These are phyloP conservation scores for Elaeis guineensis DNA, from an alignment of 176 grass and related monocot species.

Conservation along the genomic window DNA sequence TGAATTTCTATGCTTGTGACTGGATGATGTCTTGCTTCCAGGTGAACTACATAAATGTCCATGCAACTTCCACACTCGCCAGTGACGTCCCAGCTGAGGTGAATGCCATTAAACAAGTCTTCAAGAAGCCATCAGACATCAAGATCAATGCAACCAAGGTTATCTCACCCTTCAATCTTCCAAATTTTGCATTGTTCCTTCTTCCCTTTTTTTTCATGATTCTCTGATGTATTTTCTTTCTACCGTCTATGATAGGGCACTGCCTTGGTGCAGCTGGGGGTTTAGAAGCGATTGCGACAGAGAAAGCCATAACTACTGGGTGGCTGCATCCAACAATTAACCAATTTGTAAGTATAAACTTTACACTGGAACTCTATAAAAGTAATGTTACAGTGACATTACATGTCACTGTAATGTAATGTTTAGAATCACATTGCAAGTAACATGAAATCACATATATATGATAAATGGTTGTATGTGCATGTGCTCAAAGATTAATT, in stretches of 20 bases:
- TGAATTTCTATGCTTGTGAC: too few relatives aligned
- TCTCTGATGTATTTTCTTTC: slow-evolving; percentile 2
- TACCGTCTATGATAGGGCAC: slow-evolving; percentile 59
- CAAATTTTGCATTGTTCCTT: background rate
- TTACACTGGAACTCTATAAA: too few relatives aligned
- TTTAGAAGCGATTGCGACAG: slow-evolving; percentile 47
- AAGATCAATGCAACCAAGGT: slow-evolving; percentile 74
- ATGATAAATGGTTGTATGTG: too few relatives aligned
- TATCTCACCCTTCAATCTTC: slow-evolving; percentile 2
- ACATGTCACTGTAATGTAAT: too few relatives aligned
- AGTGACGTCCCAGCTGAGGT: slow-evolving; percentile 55
- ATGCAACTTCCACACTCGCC: slow-evolving; percentile 63
- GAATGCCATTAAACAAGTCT: slow-evolving; percentile 46
- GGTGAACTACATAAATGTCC: slow-evolving; percentile 64
- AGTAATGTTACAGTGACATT: too few relatives aligned
- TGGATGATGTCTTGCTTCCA: slow-evolving; percentile 11
- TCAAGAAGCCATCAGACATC: slow-evolving; percentile 45
- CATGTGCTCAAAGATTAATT: too few relatives aligned
- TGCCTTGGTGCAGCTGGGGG: slow-evolving; percentile 48
- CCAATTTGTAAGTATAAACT: slow-evolving; percentile 41
- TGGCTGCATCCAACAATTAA: slow-evolving; percentile 60
- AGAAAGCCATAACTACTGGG: slow-evolving; percentile 49
- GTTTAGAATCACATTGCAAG: too few relatives aligned
- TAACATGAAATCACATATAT: background rate
- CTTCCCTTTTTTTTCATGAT: too few relatives aligned